Conservation (phyloP, 192 early-diverging fungal species). For the Blastocladiella britannica region DNA sequence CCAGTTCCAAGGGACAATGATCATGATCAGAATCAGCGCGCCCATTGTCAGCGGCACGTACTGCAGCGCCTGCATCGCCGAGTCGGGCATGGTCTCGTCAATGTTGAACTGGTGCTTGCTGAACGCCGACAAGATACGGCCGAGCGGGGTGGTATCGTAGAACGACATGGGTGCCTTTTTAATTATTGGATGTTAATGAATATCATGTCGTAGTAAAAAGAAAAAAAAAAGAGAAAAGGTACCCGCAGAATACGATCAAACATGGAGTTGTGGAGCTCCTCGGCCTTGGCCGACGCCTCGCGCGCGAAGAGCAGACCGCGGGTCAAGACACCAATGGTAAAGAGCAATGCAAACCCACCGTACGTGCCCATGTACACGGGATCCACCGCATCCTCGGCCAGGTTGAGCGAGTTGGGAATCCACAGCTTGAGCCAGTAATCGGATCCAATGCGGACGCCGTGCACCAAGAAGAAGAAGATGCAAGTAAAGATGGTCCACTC, state of each 20-base stretch:
- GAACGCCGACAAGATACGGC: slow-evolving; percentile 29
- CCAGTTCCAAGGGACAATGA: slow-evolving; percentile 41
- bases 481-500: slow-evolving; percentile 21
- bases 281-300: slow-evolving; percentile 24
- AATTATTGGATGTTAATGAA: too few species aligned
- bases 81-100: slow-evolving; percentile 27
- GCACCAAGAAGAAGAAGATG: slow-evolving; percentile 30
- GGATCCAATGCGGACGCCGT: slow-evolving; percentile 35
- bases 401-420: slow-evolving; percentile 10
- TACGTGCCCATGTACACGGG: slow-evolving; percentile 31
- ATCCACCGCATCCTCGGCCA: slow-evolving; percentile 10
- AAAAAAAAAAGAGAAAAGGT: slow-evolving; percentile 8
- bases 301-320: slow-evolving; percentile 31
- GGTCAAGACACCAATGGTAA: slow-evolving; percentile 26
- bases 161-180: slow-evolving; percentile 28
- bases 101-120: slow-evolving; percentile 28
- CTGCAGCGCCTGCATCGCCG: slow-evolving; percentile 24
- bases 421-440: slow-evolving; percentile 19
- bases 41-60: slow-evolving; percentile 29
- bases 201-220: slow-evolving; percentile 13
- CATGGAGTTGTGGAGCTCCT: slow-evolving; percentile 28
- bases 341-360: slow-evolving; percentile 23
- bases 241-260: slow-evolving; percentile 3
- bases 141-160: slow-evolving; percentile 34
- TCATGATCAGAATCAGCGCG: slow-evolving; percentile 30